Percentiles rank a stretch among this genome's conserved stretches.
phyloP scores from a whole-genome alignment of 768 basidiomycete genomes.

The Galerina marginata region DNA sequence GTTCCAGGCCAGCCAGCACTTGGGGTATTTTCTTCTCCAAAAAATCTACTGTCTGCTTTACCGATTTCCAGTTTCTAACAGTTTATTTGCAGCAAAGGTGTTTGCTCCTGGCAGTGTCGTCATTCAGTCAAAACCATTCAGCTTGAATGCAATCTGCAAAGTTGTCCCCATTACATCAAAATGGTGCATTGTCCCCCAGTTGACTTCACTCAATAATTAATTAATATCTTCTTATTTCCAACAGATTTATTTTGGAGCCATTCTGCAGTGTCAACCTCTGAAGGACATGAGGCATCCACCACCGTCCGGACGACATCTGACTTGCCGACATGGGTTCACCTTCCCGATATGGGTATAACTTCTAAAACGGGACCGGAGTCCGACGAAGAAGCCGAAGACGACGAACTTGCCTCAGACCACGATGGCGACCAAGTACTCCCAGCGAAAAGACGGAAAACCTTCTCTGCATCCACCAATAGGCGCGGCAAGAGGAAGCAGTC shows the following conservation, averaged over 20 bases:
- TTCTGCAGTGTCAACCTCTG: too few relatives aligned
- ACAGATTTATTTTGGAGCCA: neutral
- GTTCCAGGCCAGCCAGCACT: too few relatives aligned
- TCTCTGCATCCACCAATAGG: neutral
- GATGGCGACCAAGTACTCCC: neutral
- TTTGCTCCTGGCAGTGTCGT: too few relatives aligned
- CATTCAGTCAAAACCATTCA: too few relatives aligned
- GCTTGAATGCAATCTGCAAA: too few relatives aligned
- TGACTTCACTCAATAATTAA: neutral
- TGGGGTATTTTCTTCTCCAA: too few relatives aligned
- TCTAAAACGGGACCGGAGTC: constrained; percentile 4
- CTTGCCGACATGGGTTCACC: constrained; percentile 4
- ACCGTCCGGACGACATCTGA: neutral
- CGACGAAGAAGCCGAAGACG: neutral
- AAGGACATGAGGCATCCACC: neutral
- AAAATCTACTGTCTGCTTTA: too few relatives aligned
- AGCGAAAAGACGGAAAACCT: constrained; percentile 4
- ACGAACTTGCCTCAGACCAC: constrained; percentile 6
- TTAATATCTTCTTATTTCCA: neutral
- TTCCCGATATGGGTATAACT: constrained; percentile 10
- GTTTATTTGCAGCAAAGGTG: too few relatives aligned
- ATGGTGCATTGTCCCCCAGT: neutral
- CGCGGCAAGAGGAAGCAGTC: neutral
- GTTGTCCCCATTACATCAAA: neutral
- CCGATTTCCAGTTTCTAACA: too few relatives aligned